These are phyloP conservation scores for Viola odorata DNA, from an alignment of 345 rosid species.

Conservation along the genomic window DNA sequence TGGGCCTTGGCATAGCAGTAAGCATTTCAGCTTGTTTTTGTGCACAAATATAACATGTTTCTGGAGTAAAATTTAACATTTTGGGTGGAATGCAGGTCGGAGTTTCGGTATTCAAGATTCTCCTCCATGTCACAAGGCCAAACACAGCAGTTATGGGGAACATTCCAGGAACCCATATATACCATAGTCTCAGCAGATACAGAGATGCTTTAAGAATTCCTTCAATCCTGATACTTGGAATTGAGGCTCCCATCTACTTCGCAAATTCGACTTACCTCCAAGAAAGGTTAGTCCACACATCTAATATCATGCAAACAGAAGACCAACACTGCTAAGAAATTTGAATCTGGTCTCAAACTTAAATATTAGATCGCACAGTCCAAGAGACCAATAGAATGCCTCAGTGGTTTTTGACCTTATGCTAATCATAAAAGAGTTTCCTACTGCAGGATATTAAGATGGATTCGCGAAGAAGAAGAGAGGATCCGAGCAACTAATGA, in stretches of 20 bases:
- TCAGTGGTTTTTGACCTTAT: not conserved
- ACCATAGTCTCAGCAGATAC: conserved; percentile 63
- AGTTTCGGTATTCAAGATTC: conserved; percentile 77
- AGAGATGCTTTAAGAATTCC: conserved; percentile 67
- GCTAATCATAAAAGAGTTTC: not conserved
- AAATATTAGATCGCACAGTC: not conserved
- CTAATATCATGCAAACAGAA: not conserved
- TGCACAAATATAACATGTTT: not conserved
- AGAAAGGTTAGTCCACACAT: conserved; percentile 57
- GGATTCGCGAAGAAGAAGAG: conserved; percentile 85
- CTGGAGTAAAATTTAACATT: conserved; percentile 1
- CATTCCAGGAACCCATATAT: conserved; percentile 69
- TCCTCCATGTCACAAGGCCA: conserved; percentile 85
- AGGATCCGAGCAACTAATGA: conserved; percentile 44
- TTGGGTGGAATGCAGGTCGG: conserved; percentile 54
- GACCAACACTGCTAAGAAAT: not conserved
- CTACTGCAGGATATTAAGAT: conserved; percentile 60
- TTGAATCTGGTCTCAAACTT: not conserved
- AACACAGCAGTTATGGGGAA: conserved; percentile 73
- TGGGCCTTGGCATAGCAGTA: conserved; percentile 88
- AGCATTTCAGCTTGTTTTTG: conserved; percentile 13
- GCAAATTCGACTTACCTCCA: conserved; percentile 84
- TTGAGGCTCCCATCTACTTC: conserved; percentile 87
- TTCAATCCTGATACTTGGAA: conserved; percentile 63
- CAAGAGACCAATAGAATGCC: not conserved